Evolutionary conservation across 208 protist species (phyloP), one percentile per base, ranked within the genome.

Genomic region (Endotrypanum monterogeii): DNA sequence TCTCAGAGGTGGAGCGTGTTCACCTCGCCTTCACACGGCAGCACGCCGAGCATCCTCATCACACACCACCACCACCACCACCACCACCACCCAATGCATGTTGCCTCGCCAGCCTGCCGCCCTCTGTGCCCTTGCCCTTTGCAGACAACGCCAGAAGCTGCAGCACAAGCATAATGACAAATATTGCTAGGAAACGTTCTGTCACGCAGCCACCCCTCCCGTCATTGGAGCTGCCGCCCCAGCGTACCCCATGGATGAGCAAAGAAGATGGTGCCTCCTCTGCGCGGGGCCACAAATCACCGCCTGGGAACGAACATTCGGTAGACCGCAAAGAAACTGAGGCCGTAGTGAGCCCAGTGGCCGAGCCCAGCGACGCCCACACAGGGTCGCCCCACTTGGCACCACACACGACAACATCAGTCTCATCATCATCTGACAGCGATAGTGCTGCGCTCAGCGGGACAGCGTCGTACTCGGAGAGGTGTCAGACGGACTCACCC

Each of bases 391-490:
- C n/a, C n/a, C n/a, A 11, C 23, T 16, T 18, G 23, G 14, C 56
- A 4, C 58, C 35, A n/a, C 58, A 63, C 4, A 23, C 62, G 16
- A 25, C 37, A 11, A 30, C 62, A 37, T 44, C 60, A 20, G 58
- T 48, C 23, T 74, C 62, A 25, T 73, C 56, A 37, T 35, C 4
- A 16, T 61, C 75, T 3, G 5, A 48, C 20, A 48, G 46, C 1
- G 51, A 73, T 48, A 44, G 20, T 16, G 58, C 67, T 25, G 51
- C 48, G 39, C 67, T 74, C 41, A 54, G 67, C 25, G 62, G 41
- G n/a, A 79, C 74, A n/a, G 67, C 60, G 3, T 28, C 58, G 20
- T 74, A 52, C 52, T 18, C 41, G 14, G 44, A 48, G 44, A 48
- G 44, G 0, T 48, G 44, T 1, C 44, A 5, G 44, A n/a, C 73